A percentile compares a stretch with the other conserved stretches of the same genome.
phyloP scores from a whole-genome alignment of 768 basidiomycete species.

The Russula compacta region DNA sequence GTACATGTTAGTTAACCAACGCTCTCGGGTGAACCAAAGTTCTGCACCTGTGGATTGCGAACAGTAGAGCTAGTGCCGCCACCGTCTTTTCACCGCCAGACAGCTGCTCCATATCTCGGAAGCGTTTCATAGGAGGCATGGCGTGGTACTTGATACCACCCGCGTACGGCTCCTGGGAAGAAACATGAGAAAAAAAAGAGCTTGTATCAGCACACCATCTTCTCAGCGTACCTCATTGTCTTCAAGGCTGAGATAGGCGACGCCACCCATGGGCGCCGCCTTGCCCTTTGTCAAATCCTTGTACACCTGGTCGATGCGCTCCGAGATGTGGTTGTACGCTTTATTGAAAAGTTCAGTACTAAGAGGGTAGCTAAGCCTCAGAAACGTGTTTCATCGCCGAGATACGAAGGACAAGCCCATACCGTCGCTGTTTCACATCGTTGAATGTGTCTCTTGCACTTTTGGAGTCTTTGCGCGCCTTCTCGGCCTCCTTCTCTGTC shows the following conservation, averaged over 20 bases:
- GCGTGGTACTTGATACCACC: slow-evolving; percentile 97
- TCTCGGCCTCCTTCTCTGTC: slow-evolving; percentile 88
- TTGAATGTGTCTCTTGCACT: slow-evolving; percentile 87
- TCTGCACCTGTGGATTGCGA: slow-evolving; percentile 85
- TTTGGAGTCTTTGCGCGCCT: slow-evolving; percentile 84
- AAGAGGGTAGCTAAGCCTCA: not conserved
- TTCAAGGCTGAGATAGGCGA: slow-evolving; percentile 92
- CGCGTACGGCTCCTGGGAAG: slow-evolving; percentile 65
- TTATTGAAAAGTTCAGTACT: slow-evolving; percentile 87
- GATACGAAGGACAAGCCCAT: slow-evolving; percentile 12
- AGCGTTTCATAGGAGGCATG: slow-evolving; percentile 99
- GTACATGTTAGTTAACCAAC: not conserved
- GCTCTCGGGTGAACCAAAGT: not conserved
- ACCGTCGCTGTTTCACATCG: slow-evolving; percentile 78
- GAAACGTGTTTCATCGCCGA: not conserved
- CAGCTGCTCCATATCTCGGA: slow-evolving; percentile 97
- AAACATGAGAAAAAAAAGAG: not conserved
- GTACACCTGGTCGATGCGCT: slow-evolving; percentile 90
- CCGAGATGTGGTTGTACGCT: slow-evolving; percentile 93
- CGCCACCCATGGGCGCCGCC: slow-evolving; percentile 88
- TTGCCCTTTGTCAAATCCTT: slow-evolving; percentile 97
- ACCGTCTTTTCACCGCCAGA: slow-evolving; percentile 99
- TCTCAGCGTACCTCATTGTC: slow-evolving; percentile 73
- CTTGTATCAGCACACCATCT: not conserved
- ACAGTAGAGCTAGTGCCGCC: slow-evolving; percentile 90